A percentile compares a stretch with the other conserved stretches of the same genome.
Evolutionary conservation across 306 rosid genomes (phyloP).

Genomic region (Cucumis cinereus): DNA sequence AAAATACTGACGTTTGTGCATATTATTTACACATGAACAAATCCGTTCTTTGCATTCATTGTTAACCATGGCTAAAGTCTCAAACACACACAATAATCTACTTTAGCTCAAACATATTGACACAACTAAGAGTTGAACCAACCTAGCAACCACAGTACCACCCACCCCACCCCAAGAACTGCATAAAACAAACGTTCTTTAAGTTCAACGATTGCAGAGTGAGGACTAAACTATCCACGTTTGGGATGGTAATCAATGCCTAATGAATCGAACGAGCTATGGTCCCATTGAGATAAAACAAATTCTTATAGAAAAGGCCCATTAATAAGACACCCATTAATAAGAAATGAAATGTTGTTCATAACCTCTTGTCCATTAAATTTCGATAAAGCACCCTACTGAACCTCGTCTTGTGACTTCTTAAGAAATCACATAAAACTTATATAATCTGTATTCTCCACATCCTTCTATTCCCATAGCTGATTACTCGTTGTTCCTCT

Average conservation of each 20-base stretch:
- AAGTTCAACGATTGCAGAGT: no score
- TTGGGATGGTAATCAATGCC: no score
- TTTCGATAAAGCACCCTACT: not conserved
- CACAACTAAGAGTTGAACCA: not conserved
- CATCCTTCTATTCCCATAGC: not conserved
- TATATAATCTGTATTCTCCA: not conserved
- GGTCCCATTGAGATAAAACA: no score
- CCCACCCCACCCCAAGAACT: not conserved
- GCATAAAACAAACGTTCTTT: no score
- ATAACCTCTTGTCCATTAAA: not conserved
- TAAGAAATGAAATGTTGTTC: not conserved
- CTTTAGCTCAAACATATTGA: not conserved
- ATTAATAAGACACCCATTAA: not conserved
- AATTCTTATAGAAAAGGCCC: not conserved
- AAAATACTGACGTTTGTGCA: not conserved
- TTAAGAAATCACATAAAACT: not conserved
- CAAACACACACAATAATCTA: not conserved
- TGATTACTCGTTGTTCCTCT: not conserved
- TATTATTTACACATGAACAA: not conserved
- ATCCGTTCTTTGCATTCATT: not conserved
- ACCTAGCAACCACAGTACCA: not conserved
- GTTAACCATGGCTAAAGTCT: not conserved
- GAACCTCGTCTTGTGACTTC: not conserved
- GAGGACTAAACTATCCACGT: no score
- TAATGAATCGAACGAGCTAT: no score